Evolutionary conservation across 345 rosid species (phyloP).

Genomic region (Euphorbia lathyris): DNA sequence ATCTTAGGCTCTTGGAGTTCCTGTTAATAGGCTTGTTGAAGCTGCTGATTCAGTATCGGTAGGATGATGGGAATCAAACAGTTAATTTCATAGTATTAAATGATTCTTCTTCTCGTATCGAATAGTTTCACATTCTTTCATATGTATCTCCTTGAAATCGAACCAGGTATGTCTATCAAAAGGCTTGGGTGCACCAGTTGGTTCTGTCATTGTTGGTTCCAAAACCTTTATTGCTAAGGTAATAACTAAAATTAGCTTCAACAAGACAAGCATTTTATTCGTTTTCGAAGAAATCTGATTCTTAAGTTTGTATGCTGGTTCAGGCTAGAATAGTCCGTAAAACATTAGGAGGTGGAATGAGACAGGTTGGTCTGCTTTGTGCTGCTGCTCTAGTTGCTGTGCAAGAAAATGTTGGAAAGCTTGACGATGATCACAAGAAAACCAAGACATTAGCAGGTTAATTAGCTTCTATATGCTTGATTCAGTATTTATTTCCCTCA

Average conservation of each 20-base stretch:
- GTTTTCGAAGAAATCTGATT: neutral
- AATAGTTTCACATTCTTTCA: neutral
- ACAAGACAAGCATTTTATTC: neutral
- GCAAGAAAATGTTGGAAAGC: slow-evolving; percentile 62
- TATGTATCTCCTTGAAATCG: slow-evolving; percentile 3
- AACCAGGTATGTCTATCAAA: slow-evolving; percentile 80
- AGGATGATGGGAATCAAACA: slow-evolving; percentile 2
- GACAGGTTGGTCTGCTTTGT: slow-evolving; percentile 80
- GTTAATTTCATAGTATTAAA: neutral
- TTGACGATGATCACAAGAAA: slow-evolving; percentile 72
- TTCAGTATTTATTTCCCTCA: neutral
- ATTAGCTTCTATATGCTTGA: neutral
- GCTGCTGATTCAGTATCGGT: slow-evolving; percentile 93
- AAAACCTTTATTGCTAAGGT: slow-evolving; percentile 72
- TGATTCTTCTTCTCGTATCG: neutral
- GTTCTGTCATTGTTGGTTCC: slow-evolving; percentile 87
- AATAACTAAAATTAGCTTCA: slow-evolving; percentile 5
- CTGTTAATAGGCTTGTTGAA: slow-evolving; percentile 70
- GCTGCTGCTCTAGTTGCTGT: slow-evolving; percentile 82
- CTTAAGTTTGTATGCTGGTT: neutral
- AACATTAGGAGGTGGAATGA: slow-evolving; percentile 96
- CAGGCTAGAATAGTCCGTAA: slow-evolving; percentile 89
- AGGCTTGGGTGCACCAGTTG: slow-evolving; percentile 94
- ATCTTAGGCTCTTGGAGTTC: slow-evolving; percentile 80
- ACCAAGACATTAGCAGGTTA: slow-evolving; percentile 79